Evolutionary conservation across 441 rosid species (phyloP).

Genomic region (Euphorbia celastroides): DNA sequence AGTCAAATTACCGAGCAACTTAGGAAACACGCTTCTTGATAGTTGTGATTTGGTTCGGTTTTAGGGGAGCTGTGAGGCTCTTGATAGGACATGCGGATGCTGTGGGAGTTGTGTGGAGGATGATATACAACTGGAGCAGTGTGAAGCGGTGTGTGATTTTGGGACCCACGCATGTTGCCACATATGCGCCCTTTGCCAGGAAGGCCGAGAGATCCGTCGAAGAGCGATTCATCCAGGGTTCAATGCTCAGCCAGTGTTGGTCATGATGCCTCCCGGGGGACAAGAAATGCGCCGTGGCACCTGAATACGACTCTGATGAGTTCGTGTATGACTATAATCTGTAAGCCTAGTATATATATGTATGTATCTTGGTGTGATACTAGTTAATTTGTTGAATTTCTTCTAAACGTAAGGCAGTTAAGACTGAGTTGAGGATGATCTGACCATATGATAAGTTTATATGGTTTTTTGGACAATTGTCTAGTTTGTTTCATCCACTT

Average conservation of each 20-base stretch:
- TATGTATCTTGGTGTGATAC: conserved; percentile 6
- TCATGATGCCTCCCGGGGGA: conserved; percentile 69
- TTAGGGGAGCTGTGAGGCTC: conserved; percentile 85
- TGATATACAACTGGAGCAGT: conserved; percentile 64
- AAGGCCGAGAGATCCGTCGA: conserved; percentile 91
- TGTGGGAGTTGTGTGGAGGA: conserved; percentile 72
- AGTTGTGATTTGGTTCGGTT: no score
- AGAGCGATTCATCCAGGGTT: conserved; percentile 85
- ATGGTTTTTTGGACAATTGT: no score
- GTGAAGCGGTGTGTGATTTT: conserved; percentile 73
- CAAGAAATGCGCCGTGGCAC: conserved; percentile 72
- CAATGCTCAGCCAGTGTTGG: conserved; percentile 60
- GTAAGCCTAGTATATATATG: conserved; percentile 4
- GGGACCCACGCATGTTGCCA: conserved; percentile 78
- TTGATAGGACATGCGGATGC: conserved; percentile 80
- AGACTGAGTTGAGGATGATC: no score
- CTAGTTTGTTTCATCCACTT: no score
- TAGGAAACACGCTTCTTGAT: no score
- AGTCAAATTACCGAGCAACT: no score
- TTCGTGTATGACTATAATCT: conserved; percentile 2
- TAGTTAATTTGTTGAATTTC: neutral
- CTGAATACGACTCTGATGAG: conserved; percentile 16
- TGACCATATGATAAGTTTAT: no score
- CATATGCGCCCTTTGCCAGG: conserved; percentile 89
- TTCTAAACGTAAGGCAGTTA: neutral